These are phyloP conservation scores for Nemania abortiva DNA, from an alignment of 2,329 filamentous ascomycete genomes.

Conservation along the genomic window DNA sequence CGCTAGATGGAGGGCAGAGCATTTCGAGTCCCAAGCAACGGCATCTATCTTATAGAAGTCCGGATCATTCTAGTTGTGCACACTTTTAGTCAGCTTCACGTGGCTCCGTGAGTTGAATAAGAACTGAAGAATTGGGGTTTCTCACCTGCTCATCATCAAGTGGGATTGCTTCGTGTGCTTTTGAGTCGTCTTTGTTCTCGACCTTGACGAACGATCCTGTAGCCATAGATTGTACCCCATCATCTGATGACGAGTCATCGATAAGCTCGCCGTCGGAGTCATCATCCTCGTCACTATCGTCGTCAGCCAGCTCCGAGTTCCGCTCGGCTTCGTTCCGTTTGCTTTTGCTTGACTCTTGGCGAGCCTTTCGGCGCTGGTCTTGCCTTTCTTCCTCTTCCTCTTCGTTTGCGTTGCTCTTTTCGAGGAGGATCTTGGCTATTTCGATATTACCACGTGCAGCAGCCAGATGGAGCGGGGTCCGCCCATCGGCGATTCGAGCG, in stretches of 20 bases:
- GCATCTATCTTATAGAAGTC: constrained; percentile 85
- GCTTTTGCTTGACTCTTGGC: constrained; percentile 48
- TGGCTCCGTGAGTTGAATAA: neutral
- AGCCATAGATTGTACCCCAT: constrained; percentile 64
- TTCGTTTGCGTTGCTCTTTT: constrained; percentile 80
- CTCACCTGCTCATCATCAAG: constrained; percentile 64
- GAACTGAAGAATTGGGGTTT: neutral
- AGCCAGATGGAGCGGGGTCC: constrained; percentile 85
- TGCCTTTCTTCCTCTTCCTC: constrained; percentile 72
- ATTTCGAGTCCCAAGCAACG: constrained; percentile 81
- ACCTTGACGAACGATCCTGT: constrained; percentile 84
- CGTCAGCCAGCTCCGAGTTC: constrained; percentile 43
- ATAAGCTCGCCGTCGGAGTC: constrained; percentile 62
- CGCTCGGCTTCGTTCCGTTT: constrained; percentile 38
- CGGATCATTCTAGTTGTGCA: constrained; percentile 64
- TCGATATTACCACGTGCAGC: constrained; percentile 75
- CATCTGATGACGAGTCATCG: constrained; percentile 62
- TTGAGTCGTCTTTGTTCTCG: constrained; percentile 57
- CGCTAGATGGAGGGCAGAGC: constrained; percentile 81
- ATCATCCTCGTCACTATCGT: constrained; percentile 52
- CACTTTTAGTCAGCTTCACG: constrained; percentile 14
- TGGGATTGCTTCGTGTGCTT: constrained; percentile 58
- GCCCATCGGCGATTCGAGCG: constrained; percentile 80
- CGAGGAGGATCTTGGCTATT: constrained; percentile 78
- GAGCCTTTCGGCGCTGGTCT: constrained; percentile 60